Percentiles rank a stretch among this genome's conserved stretches.
Evolutionary conservation across 2,329 filamentous ascomycete species (phyloP).

Genomic region (Fragosphaeria purpurea): DNA sequence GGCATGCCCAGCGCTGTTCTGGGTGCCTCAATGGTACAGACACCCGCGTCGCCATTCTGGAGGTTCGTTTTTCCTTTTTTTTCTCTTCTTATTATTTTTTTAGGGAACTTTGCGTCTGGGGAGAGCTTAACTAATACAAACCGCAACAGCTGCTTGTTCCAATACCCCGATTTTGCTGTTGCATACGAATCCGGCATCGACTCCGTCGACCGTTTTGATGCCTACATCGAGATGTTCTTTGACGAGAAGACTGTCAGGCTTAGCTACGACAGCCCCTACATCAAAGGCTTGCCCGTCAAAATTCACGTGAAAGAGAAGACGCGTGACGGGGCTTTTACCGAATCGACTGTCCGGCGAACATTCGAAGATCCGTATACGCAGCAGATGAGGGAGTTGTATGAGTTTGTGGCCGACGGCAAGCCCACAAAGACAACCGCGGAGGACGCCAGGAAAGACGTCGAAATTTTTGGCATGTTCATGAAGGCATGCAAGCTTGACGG

Average conservation of each 20-base stretch:
- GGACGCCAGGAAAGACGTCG: conserved; percentile 17
- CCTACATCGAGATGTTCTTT: too few relatives aligned
- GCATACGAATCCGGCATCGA: too few relatives aligned
- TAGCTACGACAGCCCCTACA: conserved; percentile 44
- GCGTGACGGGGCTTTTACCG: conserved; percentile 20
- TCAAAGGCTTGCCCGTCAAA: conserved; percentile 42
- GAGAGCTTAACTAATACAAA: neutral
- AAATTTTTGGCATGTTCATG: too few relatives aligned
- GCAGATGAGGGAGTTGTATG: conserved; percentile 16
- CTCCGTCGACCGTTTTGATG: neutral
- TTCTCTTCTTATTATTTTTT: too few relatives aligned
- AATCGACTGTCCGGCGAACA: conserved; percentile 5
- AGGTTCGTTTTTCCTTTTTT: too few relatives aligned
- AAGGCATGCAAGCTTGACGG: too few relatives aligned
- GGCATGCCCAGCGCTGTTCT: too few relatives aligned
- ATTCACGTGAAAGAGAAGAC: conserved; percentile 17
- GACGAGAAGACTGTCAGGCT: conserved; percentile 18
- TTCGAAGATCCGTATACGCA: conserved; percentile 18
- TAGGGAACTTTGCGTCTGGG: neutral
- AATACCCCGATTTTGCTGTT: too few relatives aligned
- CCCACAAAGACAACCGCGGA: conserved; percentile 16
- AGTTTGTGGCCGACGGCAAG: conserved; percentile 13
- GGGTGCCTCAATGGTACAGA: too few relatives aligned
- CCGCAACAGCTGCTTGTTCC: neutral
- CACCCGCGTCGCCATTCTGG: too few relatives aligned